Evolutionary conservation across 768 basidiomycete species (phyloP).

Genomic region (Macrolepiota fuliginosa): DNA sequence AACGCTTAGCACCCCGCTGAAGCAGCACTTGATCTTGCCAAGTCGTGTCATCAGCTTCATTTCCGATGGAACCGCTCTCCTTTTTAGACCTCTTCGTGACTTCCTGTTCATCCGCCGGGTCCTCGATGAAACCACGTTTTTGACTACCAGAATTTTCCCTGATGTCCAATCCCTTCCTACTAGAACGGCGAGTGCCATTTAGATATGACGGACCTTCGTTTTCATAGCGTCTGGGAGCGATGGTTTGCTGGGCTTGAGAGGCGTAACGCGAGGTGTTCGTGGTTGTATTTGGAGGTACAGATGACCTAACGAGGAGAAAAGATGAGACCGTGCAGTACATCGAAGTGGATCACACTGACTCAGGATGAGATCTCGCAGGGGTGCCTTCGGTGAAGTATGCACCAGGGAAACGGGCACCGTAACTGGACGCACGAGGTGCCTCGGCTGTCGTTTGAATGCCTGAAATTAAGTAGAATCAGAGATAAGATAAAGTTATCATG

Average conservation of each 20-base stretch:
- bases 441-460: constrained; percentile 3
- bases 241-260: neutral
- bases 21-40: constrained; percentile 5
- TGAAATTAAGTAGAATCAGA: constrained; percentile 7
- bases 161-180: neutral
- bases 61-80: neutral
- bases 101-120: constrained; percentile 13
- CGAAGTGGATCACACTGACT: neutral
- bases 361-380: constrained; percentile 1
- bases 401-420: constrained; percentile 8
- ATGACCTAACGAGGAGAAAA: neutral
- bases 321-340: neutral
- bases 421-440: constrained; percentile 6
- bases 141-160: neutral
- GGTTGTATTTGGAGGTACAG: neutral
- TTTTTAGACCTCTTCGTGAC: constrained; percentile 11
- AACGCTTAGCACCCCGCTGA: constrained; percentile 49
- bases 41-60: constrained; percentile 5
- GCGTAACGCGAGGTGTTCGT: neutral
- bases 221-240: neutral
- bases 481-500: constrained; percentile 7
- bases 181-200: neutral
- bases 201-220: neutral
- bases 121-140: constrained; percentile 12
- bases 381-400: constrained; percentile 7